Conservation (phyloP, 257 asterid species). For the Przewalskia tangutica region DNA sequence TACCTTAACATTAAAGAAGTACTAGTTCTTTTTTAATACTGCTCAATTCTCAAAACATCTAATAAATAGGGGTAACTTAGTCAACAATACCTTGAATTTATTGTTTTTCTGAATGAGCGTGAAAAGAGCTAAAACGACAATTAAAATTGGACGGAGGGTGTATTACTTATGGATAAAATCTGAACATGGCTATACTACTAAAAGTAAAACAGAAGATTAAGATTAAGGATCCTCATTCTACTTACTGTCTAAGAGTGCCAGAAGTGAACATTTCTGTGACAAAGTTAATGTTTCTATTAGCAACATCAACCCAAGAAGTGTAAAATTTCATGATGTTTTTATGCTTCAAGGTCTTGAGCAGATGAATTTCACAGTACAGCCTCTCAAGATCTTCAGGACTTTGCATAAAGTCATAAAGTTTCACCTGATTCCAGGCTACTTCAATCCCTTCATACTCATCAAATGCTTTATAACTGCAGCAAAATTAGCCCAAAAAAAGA, state of each 20-base stretch:
- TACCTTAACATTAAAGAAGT: no score
- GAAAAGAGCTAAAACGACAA: constrained; percentile 61
- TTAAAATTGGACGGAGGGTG: constrained; percentile 8
- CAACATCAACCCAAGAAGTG: constrained; percentile 84
- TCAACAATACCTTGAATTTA: background rate
- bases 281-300: constrained; percentile 86
- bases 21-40: no score
- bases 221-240: background rate
- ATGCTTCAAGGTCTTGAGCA: constrained; percentile 80
- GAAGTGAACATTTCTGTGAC: constrained; percentile 98
- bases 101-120: constrained; percentile 63
- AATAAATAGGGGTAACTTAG: no score
- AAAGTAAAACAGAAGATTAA: background rate
- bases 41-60: no score
- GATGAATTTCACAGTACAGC: constrained; percentile 81
- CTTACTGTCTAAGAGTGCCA: constrained; percentile 97
- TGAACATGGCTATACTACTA: background rate
- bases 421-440: constrained; percentile 97
- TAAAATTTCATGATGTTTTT: constrained; percentile 81
- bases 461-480: constrained; percentile 75
- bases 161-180: no score
- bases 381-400: constrained; percentile 96
- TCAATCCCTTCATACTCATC: constrained; percentile 98
- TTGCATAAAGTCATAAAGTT: constrained; percentile 65
- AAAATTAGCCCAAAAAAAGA: background rate